Base-by-base conservation (phyloP, 768 basidiomycete genomes). In the Cubamyces sp. region DNA sequence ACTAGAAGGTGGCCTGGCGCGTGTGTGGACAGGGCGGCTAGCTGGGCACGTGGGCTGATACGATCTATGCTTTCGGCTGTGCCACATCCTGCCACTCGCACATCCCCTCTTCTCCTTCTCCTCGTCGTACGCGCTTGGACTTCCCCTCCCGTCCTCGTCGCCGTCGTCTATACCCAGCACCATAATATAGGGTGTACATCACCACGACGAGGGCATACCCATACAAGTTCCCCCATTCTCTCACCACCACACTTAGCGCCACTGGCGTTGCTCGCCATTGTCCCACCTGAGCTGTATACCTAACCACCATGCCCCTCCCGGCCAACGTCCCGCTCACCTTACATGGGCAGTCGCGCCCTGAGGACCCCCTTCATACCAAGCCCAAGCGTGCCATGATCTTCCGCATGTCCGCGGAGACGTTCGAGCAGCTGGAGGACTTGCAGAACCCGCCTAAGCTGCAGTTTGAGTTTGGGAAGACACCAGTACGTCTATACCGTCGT, bases 311-410 rank as follows among this genome's bases (percentile, higher is more conserved):
- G 90, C 88, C 89, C 7, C 82, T 92, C 25, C 88, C 91, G 0
- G 68, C 73, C 42, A 77, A 80, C 66, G 75, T 77, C 1, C 75
- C 79, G 11, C 79, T 91, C 46, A 78, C 87, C 9, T 80, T 92
- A 45, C 81, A 86, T 45, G 84, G 85, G 34, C 79, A 81, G 67
- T 78, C 84, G 1, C 76, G 77, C 48, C 83, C 84, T 37, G 85
- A 83, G 47, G 86, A 83, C 62, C 76, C 82, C 0, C 70, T 81
- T 37, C 83, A 84, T 37, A 79, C 87, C 3, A 84, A 82, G 61
- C 85, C 85, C 14, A 91, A 90, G 77, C 81, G 82, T 25, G 91
- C 90, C 50, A 86, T 91, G 84, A 77, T 92, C 52, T 82, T 92
- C 42, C 86, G 89, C 59, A 80, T 92, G 82, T 85, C 91, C 4